A percentile compares a stretch with the other conserved stretches of the same genome.
Evolutionary conservation across 495 filamentous ascomycete species (phyloP).

Genomic region (Lepidopterella palustris): DNA sequence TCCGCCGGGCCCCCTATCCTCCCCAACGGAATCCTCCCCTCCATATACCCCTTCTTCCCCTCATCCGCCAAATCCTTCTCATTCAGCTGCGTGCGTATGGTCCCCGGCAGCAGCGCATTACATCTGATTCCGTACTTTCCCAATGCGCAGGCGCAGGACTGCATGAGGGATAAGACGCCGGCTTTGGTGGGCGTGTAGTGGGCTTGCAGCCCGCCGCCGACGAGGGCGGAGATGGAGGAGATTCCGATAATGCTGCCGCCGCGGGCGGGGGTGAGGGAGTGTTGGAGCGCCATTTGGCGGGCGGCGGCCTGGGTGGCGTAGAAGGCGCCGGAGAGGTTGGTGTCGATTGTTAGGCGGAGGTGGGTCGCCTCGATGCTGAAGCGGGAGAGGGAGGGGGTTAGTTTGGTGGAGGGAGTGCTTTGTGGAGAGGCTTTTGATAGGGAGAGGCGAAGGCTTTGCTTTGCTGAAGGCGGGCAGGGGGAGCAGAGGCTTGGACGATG

Average conservation of each 20-base stretch:
- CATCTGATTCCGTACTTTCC: slow-evolving; percentile 72
- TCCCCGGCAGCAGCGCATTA: slow-evolving; percentile 82
- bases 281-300: slow-evolving; percentile 65
- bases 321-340: slow-evolving; percentile 83
- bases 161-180: slow-evolving; percentile 75
- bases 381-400: too few relatives aligned
- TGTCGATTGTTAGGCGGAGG: slow-evolving; percentile 58
- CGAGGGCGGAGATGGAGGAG: slow-evolving; percentile 75
- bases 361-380: slow-evolving; percentile 40
- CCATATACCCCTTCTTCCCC: slow-evolving; percentile 74
- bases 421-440: too few relatives aligned
- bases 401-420: too few relatives aligned
- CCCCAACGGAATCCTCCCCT: slow-evolving; percentile 74
- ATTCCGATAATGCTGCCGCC: slow-evolving; percentile 81
- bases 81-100: slow-evolving; percentile 79
- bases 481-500: too few relatives aligned
- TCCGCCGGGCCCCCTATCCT: slow-evolving; percentile 62
- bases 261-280: too few relatives aligned
- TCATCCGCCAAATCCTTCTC: slow-evolving; percentile 68
- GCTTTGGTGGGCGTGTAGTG: slow-evolving; percentile 94
- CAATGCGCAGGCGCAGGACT: slow-evolving; percentile 71
- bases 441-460: too few relatives aligned
- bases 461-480: too few relatives aligned
- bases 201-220: slow-evolving; percentile 71
- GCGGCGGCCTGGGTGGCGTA: slow-evolving; percentile 78